phyloP scores from a whole-genome alignment of 495 filamentous ascomycete genomes.

The Trichoderma erinaceum region DNA sequence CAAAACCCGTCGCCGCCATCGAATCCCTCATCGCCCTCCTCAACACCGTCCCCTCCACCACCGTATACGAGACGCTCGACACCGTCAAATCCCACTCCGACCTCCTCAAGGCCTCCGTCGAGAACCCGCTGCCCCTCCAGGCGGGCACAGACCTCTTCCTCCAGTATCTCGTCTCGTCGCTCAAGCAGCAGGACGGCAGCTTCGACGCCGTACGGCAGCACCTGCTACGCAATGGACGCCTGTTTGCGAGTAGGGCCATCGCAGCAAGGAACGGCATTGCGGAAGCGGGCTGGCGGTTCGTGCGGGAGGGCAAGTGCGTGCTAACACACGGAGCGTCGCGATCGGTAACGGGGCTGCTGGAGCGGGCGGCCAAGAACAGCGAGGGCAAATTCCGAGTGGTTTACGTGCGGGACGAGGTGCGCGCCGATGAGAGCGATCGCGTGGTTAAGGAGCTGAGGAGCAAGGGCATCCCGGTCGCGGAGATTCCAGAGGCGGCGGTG shows the following conservation, averaged over 20 bases:
- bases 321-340: constrained; percentile 83
- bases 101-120: constrained; percentile 64
- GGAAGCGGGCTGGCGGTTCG: constrained; percentile 63
- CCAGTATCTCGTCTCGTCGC: constrained; percentile 69
- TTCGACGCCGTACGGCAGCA: constrained; percentile 80
- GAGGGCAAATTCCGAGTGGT: constrained; percentile 74
- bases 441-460: constrained; percentile 55
- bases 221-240: constrained; percentile 70
- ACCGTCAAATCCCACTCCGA: constrained; percentile 68
- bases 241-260: constrained; percentile 86
- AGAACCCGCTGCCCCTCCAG: constrained; percentile 84
- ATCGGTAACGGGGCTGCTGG: constrained; percentile 71
- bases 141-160: constrained; percentile 96
- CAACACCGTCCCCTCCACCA: constrained; percentile 65
- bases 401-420: constrained; percentile 55
- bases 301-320: constrained; percentile 69
- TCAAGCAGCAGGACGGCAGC: constrained; percentile 48
- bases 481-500: constrained; percentile 69
- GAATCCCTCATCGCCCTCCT: constrained; percentile 84
- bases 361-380: constrained; percentile 63
- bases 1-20: constrained; percentile 94
- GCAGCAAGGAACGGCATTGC: constrained; percentile 78
- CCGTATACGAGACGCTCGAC: constrained; percentile 87
- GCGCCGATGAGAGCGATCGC: constrained; percentile 41
- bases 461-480: constrained; percentile 69